Conservation (phyloP, 352 stramenopile genomes). For the Pythium rishiriense region DNA sequence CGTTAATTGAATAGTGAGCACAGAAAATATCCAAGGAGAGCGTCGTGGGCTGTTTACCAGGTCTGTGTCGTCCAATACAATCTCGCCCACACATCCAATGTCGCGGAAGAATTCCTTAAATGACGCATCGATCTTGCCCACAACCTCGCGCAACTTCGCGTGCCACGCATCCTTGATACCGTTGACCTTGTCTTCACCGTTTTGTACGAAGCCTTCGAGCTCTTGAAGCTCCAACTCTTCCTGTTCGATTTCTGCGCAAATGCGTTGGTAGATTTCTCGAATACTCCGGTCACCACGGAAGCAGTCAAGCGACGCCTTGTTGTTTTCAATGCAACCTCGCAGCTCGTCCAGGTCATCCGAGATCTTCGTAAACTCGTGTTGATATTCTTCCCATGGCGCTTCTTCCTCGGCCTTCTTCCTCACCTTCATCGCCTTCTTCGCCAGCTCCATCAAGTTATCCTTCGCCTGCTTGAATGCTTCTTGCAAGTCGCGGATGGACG, state of each 20-base stretch:
- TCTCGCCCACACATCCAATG: conserved; percentile 85
- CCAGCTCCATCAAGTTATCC: conserved; percentile 56
- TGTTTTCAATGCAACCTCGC: conserved; percentile 81
- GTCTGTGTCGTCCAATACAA: conserved; percentile 76
- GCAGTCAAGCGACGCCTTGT: conserved; percentile 74
- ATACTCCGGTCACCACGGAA: conserved; percentile 81
- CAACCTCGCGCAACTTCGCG: conserved; percentile 60
- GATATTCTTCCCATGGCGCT: conserved; percentile 63
- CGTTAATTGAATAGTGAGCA: background rate
- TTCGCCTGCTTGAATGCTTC: conserved; percentile 67
- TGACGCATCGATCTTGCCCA: conserved; percentile 75
- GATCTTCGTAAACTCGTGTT: conserved; percentile 58
- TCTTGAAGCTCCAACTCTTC: conserved; percentile 62
- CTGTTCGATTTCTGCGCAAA: conserved; percentile 60
- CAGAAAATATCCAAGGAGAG: background rate
- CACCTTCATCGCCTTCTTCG: conserved; percentile 66
- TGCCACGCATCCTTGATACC: conserved; percentile 81
- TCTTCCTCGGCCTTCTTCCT: conserved; percentile 68
- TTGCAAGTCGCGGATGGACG: conserved; percentile 49
- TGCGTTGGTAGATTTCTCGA: conserved; percentile 69
- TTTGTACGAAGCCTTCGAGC: conserved; percentile 62
- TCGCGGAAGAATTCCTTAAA: conserved; percentile 87
- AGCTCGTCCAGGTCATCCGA: conserved; percentile 81
- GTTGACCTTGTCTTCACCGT: conserved; percentile 67
- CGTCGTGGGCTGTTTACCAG: no score